phyloP scores from a whole-genome alignment of 805 yeast genomes.

The Saccharomycopsis lassenensis region DNA sequence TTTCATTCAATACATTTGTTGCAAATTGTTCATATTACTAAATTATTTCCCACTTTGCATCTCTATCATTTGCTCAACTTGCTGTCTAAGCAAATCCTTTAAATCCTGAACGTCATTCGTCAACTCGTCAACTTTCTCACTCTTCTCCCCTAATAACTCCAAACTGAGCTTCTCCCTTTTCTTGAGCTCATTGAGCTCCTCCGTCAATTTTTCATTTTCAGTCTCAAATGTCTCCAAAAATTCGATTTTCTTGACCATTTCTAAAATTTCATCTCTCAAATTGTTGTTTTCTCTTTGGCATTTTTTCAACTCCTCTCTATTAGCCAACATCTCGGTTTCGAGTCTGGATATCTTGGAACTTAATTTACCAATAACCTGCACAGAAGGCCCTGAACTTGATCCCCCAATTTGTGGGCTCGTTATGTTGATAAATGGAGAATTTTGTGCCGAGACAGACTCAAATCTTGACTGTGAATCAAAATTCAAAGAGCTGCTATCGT shows the following conservation, averaged over 20 bases:
- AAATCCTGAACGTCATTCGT: conserved; percentile 81
- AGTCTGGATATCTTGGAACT: conserved; percentile 67
- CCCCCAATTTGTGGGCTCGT: neutral
- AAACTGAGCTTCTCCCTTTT: conserved; percentile 22
- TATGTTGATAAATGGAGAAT: conserved; percentile 18
- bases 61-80: conserved; percentile 78
- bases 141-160: conserved; percentile 73
- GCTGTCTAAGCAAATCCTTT: conserved; percentile 72
- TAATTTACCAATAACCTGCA: conserved; percentile 65
- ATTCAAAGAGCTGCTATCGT: conserved; percentile 9
- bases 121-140: conserved; percentile 77
- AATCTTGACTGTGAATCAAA: conserved; percentile 13
- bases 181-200: conserved; percentile 28
- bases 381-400: conserved; percentile 4
- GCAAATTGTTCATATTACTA: too few relatives aligned
- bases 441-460: conserved; percentile 8
- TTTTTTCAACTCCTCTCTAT: conserved; percentile 50
- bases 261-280: conserved; percentile 58
- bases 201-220: conserved; percentile 26
- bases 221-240: conserved; percentile 26
- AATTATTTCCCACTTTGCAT: too few relatives aligned
- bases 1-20: too few relatives aligned
- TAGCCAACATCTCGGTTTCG: conserved; percentile 62
- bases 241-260: conserved; percentile 45
- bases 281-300: conserved; percentile 48